phyloP scores from a whole-genome alignment of 805 yeast genomes.

The Pichia cephalocereana region DNA sequence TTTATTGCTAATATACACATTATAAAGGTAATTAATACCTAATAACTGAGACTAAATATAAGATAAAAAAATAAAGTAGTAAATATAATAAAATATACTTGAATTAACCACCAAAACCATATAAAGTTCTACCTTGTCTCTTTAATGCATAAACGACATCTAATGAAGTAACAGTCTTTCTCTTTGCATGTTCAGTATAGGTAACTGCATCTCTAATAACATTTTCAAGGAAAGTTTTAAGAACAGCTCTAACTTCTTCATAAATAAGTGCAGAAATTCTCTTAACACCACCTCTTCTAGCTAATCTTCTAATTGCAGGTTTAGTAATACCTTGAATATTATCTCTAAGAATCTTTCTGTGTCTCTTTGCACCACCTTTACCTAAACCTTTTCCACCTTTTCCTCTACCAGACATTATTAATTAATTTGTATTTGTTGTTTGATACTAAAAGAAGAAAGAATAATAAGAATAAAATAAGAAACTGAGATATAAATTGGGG shows the following conservation, averaged over 20 bases:
- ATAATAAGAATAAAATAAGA: neutral
- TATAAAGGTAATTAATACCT: constrained; percentile 1
- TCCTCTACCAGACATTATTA: constrained; percentile 94
- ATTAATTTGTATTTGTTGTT: constrained; percentile 19
- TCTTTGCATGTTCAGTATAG: constrained; percentile 99
- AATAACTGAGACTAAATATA: neutral
- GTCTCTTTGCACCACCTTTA: constrained; percentile 99
- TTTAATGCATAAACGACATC: constrained; percentile 98
- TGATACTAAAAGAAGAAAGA: constrained; percentile 4
- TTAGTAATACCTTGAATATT: constrained; percentile 99
- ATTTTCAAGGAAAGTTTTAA: constrained; percentile 91
- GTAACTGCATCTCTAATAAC: constrained; percentile 99
- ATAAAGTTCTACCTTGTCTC: constrained; percentile 99
- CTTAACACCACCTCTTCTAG: constrained; percentile 99
- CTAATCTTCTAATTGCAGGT: constrained; percentile 99
- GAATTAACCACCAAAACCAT: constrained; percentile 99
- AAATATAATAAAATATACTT: too few relatives aligned
- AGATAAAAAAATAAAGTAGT: too few relatives aligned
- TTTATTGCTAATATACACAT: neutral
- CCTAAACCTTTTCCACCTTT: constrained; percentile 99
- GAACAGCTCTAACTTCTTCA: constrained; percentile 97
- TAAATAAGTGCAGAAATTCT: constrained; percentile 98
- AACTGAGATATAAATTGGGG: too few relatives aligned
- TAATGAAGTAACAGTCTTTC: constrained; percentile 98
- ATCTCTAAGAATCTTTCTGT: constrained; percentile 98